Evolutionary conservation across 129 eudicot genomes (phyloP).

Genomic region (Flaveria linearis): DNA sequence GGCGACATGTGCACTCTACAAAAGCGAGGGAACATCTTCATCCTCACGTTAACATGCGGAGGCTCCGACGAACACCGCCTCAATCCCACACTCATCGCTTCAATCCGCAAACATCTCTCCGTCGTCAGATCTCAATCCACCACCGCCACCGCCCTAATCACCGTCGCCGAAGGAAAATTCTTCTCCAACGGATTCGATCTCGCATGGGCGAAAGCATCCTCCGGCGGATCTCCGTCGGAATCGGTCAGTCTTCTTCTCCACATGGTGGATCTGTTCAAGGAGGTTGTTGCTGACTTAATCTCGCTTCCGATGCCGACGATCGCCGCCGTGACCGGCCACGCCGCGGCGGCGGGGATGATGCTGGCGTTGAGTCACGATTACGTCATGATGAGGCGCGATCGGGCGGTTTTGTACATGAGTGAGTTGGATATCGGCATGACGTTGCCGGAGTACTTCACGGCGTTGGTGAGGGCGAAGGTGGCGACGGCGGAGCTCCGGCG

Average conservation of each 20-base stretch:
- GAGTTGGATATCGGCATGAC: constrained; percentile 84
- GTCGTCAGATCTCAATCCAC: constrained; percentile 56
- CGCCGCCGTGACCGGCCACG: constrained; percentile 84
- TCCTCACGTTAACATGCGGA: constrained; percentile 59
- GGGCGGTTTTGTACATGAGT: constrained; percentile 76
- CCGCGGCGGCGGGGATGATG: constrained; percentile 80
- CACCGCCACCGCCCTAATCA: constrained; percentile 56
- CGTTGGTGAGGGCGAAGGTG: constrained; percentile 48
- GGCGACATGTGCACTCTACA: constrained; percentile 59
- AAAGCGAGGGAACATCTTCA: constrained; percentile 61
- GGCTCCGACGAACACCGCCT: constrained; percentile 62
- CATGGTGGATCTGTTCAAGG: constrained; percentile 58
- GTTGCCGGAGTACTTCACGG: constrained; percentile 66
- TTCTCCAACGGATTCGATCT: constrained; percentile 93
- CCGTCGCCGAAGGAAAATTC: constrained; percentile 60
- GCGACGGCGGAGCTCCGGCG: constrained; percentile 48
- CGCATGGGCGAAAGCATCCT: constrained; percentile 54
- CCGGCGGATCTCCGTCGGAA: constrained; percentile 40
- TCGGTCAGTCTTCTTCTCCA: constrained; percentile 42
- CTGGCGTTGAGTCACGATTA: constrained; percentile 81
- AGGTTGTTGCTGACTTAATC: constrained; percentile 52
- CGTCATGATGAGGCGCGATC: constrained; percentile 59
- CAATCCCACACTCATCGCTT: constrained; percentile 58
- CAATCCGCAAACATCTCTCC: constrained; percentile 56
- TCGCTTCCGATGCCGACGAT: constrained; percentile 82